Percentiles rank a stretch among this genome's conserved stretches.
These are phyloP conservation scores for Steccherinum ochraceum DNA, from an alignment of 768 basidiomycete genomes.

Conservation along the genomic window DNA sequence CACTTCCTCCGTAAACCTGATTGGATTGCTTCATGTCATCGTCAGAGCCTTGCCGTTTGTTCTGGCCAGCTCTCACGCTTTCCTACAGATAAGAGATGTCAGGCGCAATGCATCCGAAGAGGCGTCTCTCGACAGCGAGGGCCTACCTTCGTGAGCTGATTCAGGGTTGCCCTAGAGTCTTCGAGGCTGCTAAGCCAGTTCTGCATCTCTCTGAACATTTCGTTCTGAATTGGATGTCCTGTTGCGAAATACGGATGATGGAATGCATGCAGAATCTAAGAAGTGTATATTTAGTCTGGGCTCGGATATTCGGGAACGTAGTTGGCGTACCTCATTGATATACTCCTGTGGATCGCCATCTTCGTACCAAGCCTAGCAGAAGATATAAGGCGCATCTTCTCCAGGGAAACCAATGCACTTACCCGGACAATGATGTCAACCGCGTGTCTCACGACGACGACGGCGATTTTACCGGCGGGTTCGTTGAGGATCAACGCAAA, in stretches of 20 bases:
- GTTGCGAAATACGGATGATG: constrained; percentile 64
- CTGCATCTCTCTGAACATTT: constrained; percentile 53
- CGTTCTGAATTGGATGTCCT: constrained; percentile 49
- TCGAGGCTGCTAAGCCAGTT: constrained; percentile 47
- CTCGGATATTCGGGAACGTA: no score
- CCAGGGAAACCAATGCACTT: constrained; percentile 5
- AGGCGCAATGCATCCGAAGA: background rate
- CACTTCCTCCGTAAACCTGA: constrained; percentile 14
- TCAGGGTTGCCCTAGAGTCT: constrained; percentile 37
- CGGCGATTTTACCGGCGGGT: constrained; percentile 69
- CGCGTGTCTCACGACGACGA: constrained; percentile 55
- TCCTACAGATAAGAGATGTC: constrained; percentile 29
- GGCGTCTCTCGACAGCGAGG: background rate
- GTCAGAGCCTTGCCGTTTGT: constrained; percentile 50
- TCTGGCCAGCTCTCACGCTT: constrained; percentile 47
- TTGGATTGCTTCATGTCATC: constrained; percentile 18
- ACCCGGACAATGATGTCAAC: constrained; percentile 55
- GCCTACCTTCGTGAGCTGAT: constrained; percentile 46
- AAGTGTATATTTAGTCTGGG: no score
- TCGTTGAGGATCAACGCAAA: constrained; percentile 68
- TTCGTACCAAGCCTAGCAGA: constrained; percentile 41
- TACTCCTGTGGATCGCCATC: constrained; percentile 37
- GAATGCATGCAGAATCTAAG: constrained; percentile 53
- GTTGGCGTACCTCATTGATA: constrained; percentile 36
- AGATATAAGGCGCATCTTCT: background rate